These are phyloP conservation scores for Alternaria novae-zelandiae DNA, from an alignment of 2,329 filamentous ascomycete species.

Conservation along the genomic window DNA sequence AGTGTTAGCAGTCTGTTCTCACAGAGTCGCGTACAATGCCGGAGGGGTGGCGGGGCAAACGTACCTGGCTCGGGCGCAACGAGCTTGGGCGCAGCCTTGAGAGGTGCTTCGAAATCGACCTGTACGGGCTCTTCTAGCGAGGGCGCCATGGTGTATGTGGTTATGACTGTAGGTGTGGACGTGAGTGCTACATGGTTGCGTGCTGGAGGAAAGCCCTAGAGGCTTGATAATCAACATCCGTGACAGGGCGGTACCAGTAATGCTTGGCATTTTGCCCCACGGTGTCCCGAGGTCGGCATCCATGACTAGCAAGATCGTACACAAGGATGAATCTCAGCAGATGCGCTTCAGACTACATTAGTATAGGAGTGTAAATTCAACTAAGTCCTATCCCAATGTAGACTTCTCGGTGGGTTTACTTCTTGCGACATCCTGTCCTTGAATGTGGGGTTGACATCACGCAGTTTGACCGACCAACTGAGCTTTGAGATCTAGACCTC, in stretches of 20 bases:
- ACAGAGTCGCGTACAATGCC: constrained; percentile 32
- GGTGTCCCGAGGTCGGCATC: constrained; percentile 29
- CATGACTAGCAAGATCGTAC: constrained; percentile 4
- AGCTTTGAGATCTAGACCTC: background rate
- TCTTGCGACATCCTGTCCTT: background rate
- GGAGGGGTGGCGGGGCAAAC: constrained; percentile 46
- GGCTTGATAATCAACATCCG: constrained; percentile 43
- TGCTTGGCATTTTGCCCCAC: constrained; percentile 36
- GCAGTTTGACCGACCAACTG: background rate
- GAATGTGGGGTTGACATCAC: background rate
- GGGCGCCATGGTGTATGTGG: constrained; percentile 69
- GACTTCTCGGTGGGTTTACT: background rate
- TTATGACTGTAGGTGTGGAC: constrained; percentile 6
- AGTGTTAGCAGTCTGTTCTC: constrained; percentile 1
- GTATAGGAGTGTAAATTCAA: background rate
- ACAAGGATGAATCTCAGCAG: background rate
- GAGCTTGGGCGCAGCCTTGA: constrained; percentile 80
- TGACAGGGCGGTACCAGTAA: constrained; percentile 28
- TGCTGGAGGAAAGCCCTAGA: constrained; percentile 25
- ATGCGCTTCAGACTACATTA: background rate
- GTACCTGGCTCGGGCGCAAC: constrained; percentile 86
- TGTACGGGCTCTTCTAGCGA: constrained; percentile 72
- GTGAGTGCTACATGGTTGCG: constrained; percentile 28
- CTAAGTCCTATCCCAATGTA: background rate
- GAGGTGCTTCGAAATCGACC: constrained; percentile 76